Evolutionary conservation across 2,329 filamentous ascomycete genomes (phyloP).

Genomic region (Simplicillium aogashimaense): DNA sequence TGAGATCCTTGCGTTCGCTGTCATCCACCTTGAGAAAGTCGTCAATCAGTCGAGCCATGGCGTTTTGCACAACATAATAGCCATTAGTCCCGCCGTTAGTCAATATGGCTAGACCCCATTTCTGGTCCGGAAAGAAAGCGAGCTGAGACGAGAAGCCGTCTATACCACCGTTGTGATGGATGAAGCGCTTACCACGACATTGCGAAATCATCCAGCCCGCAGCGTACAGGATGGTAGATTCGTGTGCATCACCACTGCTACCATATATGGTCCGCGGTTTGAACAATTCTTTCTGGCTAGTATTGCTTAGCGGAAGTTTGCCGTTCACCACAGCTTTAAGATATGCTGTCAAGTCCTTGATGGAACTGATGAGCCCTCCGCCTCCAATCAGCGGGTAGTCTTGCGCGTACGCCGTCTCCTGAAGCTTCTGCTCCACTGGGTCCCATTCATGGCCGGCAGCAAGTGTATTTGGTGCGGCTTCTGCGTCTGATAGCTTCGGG

Average conservation of each 20-base stretch:
- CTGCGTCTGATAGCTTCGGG: constrained; percentile 8
- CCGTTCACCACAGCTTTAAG: constrained; percentile 16
- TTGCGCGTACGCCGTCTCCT: constrained; percentile 15
- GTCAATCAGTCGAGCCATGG: constrained; percentile 10
- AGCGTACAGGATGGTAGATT: constrained; percentile 8
- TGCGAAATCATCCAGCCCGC: constrained; percentile 10
- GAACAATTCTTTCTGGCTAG: background rate
- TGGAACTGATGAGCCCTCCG: constrained; percentile 27
- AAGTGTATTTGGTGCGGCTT: constrained; percentile 12
- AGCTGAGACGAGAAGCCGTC: constrained; percentile 9
- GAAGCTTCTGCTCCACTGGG: constrained; percentile 11
- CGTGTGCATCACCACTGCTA: background rate
- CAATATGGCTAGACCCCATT: constrained; percentile 10
- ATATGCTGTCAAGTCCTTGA: constrained; percentile 22
- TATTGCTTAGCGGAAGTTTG: constrained; percentile 6
- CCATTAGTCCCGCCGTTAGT: constrained; percentile 6
- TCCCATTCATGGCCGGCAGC: constrained; percentile 26
- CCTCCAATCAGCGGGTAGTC: constrained; percentile 22
- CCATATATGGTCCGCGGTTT: too few relatives aligned
- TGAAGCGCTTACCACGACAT: constrained; percentile 8
- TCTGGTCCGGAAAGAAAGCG: constrained; percentile 11
- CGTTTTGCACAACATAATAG: background rate
- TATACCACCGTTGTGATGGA: constrained; percentile 9
- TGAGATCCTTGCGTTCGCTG: background rate
- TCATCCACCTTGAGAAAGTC: constrained; percentile 7